Conservation (phyloP, 352 stramenopile genomes). For the Globisporangium splendens region DNA sequence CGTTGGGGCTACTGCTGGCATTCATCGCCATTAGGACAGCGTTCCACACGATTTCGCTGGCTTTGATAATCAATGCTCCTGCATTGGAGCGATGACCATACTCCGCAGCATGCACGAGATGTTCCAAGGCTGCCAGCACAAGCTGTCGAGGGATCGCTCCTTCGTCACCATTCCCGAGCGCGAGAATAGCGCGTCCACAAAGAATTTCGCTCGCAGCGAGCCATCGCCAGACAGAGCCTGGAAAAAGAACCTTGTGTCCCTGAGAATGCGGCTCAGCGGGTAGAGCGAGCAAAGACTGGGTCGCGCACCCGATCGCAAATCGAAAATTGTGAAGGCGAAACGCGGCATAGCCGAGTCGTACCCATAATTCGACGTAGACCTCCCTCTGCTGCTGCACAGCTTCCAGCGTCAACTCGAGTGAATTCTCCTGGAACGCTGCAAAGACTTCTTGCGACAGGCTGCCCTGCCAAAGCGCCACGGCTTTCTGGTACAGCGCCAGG, state of each 20-base stretch:
- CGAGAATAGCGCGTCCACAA: slow-evolving; percentile 48
- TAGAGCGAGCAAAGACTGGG: slow-evolving; percentile 27
- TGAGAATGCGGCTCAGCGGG: slow-evolving; percentile 8
- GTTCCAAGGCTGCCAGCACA: slow-evolving; percentile 43
- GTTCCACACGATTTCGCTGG: slow-evolving; percentile 81
- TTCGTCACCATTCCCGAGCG: slow-evolving; percentile 35
- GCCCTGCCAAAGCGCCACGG: slow-evolving; percentile 43
- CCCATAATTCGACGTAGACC: slow-evolving; percentile 68
- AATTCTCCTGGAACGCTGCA: slow-evolving; percentile 20
- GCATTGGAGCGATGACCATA: slow-evolving; percentile 31
- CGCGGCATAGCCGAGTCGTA: slow-evolving; percentile 54
- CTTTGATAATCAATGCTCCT: slow-evolving; percentile 31
- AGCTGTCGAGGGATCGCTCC: slow-evolving; percentile 32
- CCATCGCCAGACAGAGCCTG: slow-evolving; percentile 53
- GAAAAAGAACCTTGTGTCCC: slow-evolving; percentile 6
- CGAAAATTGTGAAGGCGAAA: slow-evolving; percentile 49
- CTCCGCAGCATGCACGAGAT: slow-evolving; percentile 47
- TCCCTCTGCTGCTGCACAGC: slow-evolving; percentile 57
- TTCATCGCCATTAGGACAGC: slow-evolving; percentile 33
- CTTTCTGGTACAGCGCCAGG: slow-evolving; percentile 53
- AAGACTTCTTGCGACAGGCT: slow-evolving; percentile 28
- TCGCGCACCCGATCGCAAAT: slow-evolving; percentile 51
- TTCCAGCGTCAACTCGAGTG: slow-evolving; percentile 28
- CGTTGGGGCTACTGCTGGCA: slow-evolving; percentile 11
- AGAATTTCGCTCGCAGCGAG: slow-evolving; percentile 62